These are phyloP conservation scores for Desmodesmus armatus DNA, from an alignment of 139 green algal genomes.

Conservation along the genomic window DNA sequence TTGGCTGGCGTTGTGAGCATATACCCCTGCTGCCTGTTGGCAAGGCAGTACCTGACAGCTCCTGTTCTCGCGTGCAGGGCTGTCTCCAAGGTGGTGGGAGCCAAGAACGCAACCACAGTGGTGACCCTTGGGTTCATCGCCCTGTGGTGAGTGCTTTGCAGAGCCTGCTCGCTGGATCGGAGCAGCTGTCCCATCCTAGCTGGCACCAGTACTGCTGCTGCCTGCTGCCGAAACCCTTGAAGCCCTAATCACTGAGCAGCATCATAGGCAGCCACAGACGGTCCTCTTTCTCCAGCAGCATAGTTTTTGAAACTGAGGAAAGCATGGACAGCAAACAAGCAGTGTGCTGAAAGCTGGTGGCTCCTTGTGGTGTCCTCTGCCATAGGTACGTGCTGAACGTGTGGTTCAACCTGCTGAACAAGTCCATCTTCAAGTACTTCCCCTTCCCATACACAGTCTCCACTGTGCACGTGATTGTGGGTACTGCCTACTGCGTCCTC, in stretches of 20 bases:
- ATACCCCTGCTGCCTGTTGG: neutral
- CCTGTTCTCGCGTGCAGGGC: conserved; percentile 54
- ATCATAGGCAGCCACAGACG: neutral
- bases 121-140: conserved; percentile 87
- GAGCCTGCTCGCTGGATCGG: neutral
- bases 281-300: neutral
- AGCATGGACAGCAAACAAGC: neutral
- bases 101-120: conserved; percentile 68
- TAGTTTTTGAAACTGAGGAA: neutral
- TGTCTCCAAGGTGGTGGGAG: conserved; percentile 79
- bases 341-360: neutral
- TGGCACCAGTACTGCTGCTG: neutral
- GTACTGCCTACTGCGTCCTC: conserved; percentile 85
- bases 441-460: conserved; percentile 97
- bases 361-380: too few species aligned
- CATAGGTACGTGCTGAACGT: conserved; percentile 96
- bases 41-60: neutral
- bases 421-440: conserved; percentile 99
- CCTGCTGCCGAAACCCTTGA: too few species aligned
- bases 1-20: neutral
- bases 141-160: conserved; percentile 75
- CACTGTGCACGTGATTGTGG: conserved; percentile 92
- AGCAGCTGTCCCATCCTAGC: neutral
- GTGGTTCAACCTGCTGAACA: conserved; percentile 99
- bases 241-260: too few species aligned